Percentiles rank a stretch among this genome's conserved stretches.
phyloP scores from a whole-genome alignment of 2,329 filamentous ascomycete species.

The Didymellaceae sp. region DNA sequence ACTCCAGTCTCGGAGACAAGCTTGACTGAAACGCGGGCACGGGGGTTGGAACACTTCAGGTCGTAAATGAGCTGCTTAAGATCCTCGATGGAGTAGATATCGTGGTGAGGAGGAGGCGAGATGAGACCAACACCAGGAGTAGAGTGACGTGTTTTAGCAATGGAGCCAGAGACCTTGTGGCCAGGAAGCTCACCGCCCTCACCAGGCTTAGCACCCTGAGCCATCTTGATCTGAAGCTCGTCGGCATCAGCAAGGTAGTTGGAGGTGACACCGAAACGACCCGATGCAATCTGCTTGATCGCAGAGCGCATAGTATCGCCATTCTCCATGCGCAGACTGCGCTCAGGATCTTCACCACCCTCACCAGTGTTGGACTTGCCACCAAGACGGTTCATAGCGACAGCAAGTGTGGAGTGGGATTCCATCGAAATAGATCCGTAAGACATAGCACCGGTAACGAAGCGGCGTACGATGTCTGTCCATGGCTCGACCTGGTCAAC shows the following conservation, averaged over 20 bases:
- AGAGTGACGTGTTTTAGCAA: conserved; percentile 92
- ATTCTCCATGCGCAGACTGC: conserved; percentile 83
- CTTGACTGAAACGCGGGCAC: conserved; percentile 92
- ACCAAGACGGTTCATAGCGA: conserved; percentile 95
- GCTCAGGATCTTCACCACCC: conserved; percentile 93
- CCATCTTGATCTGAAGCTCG: conserved; percentile 99
- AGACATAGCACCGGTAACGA: conserved; percentile 97
- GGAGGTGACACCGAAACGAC: conserved; percentile 94
- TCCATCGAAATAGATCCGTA: conserved; percentile 99
- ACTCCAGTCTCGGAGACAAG: conserved; percentile 97
- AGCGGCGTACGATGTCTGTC: conserved; percentile 96
- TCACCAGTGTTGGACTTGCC: conserved; percentile 98
- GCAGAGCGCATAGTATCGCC: conserved; percentile 97
- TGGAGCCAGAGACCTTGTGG: conserved; percentile 94
- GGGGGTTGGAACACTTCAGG: conserved; percentile 93
- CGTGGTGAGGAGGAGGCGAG: conserved; percentile 93
- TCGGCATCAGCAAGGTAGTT: conserved; percentile 94
- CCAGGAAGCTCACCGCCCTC: conserved; percentile 97
- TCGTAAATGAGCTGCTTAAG: conserved; percentile 98
- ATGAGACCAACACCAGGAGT: conserved; percentile 96
- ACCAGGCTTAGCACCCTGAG: conserved; percentile 95
- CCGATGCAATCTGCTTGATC: conserved; percentile 97
- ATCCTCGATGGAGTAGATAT: conserved; percentile 98
- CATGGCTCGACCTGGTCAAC: conserved; percentile 98
- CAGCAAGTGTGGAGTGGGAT: conserved; percentile 91